Evolutionary conservation across 768 basidiomycete genomes (phyloP), one percentile per base, ranked within the genome.

Genomic region (Crucibulum laeve): DNA sequence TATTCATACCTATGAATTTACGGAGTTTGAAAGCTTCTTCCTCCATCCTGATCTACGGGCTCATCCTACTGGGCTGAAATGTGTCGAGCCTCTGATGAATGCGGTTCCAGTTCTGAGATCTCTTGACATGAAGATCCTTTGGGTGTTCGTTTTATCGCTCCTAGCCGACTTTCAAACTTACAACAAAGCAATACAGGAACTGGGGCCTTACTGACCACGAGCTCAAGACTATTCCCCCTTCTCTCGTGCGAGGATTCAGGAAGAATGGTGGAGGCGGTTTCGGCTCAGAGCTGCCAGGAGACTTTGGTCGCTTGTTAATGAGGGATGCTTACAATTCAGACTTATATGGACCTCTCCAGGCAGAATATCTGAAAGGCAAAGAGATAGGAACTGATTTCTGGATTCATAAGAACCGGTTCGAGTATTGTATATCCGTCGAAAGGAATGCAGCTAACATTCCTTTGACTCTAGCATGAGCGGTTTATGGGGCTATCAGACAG

Each of bases 181-280:
- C 11, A 41, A 45, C 26, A 23, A 15, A 34, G 38, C 11, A 11
- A 36, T 30, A 25, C 19, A 85, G 81, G 5, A 85, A 84, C 54
- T 86, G 83, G 83, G 83, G 83, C 21, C 65, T 85, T n/a, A 83
- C 81, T 4, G 72, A 77, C 5, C 71, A 74, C 47, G 83, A 84
- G 48, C 65, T 84, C 18, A 61, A 67, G 39, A 83, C 78, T 4
- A 70, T 85, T 25, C 79, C 82, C 3, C 81, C 83, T 14, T 63
- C 80, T 7, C 70, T 81, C 22, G 58, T 69, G n/a, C 76, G 80
- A 23, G 69, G 73, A 8, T 80, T 81, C 58, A 64, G 60, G 53
- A 76, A 75, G 58, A 61, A 63, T 46, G 70, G 68, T 10, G 55
- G 63, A 4, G 69, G 70, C 7, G 75, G 78, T 4, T 76, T 84